A percentile compares a stretch with the other conserved stretches of the same genome.
phyloP scores from a whole-genome alignment of 2,329 filamentous ascomycete species.

The Hirsutella thompsonii region DNA sequence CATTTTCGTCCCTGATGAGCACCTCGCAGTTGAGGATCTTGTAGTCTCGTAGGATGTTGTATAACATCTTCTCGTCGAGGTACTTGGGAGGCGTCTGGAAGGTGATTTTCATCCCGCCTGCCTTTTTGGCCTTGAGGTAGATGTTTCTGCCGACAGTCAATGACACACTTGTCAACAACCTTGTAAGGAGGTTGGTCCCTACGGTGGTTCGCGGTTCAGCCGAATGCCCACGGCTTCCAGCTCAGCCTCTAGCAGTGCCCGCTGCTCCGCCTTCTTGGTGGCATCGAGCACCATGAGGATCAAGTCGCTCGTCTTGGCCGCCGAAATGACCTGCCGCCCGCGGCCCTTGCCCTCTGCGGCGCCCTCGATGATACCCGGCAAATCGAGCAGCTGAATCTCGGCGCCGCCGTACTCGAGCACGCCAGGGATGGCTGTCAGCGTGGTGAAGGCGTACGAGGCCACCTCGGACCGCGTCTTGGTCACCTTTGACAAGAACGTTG shows the following conservation, averaged over 20 bases:
- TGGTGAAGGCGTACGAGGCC: constrained; percentile 94
- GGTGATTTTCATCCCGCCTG: constrained; percentile 97
- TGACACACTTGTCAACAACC: not conserved
- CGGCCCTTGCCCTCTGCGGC: constrained; percentile 91
- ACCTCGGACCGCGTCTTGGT: constrained; percentile 96
- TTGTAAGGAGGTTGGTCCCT: too few species aligned
- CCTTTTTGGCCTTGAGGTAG: constrained; percentile 90
- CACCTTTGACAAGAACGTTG: constrained; percentile 96
- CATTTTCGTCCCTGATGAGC: constrained; percentile 84
- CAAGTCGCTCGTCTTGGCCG: constrained; percentile 94
- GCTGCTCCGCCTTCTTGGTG: constrained; percentile 90
- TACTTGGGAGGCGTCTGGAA: constrained; percentile 82
- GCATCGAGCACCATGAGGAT: constrained; percentile 96
- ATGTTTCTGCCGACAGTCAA: constrained; percentile 57
- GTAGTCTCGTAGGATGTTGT: constrained; percentile 95
- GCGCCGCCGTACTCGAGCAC: constrained; percentile 96
- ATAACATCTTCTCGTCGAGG: constrained; percentile 95
- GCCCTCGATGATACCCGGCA: constrained; percentile 96
- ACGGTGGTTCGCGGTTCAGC: constrained; percentile 84
- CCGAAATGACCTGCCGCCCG: constrained; percentile 91
- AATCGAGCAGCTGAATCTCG: constrained; percentile 94
- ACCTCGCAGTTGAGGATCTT: constrained; percentile 98
- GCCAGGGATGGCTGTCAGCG: constrained; percentile 90
- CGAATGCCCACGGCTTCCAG: constrained; percentile 91
- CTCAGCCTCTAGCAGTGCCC: constrained; percentile 79